Conservation (phyloP, 495 filamentous ascomycete genomes). For the Penicillium odoratum region DNA sequence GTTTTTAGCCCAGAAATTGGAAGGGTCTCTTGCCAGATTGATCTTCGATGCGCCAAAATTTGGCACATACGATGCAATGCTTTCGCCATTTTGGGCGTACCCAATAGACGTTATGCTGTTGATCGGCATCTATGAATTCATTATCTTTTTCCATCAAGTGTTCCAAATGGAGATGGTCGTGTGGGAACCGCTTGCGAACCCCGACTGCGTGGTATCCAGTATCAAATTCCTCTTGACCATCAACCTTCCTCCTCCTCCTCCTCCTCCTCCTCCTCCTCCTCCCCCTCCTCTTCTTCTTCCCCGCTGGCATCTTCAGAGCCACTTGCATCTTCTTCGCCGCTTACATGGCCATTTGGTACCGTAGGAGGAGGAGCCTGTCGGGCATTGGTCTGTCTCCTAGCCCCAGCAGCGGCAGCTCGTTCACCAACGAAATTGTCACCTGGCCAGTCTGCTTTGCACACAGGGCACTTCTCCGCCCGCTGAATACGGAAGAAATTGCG, state of each 20-base stretch:
- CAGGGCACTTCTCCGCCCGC: slow-evolving; percentile 65
- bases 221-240: not conserved
- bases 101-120: no score
- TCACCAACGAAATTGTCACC: slow-evolving; percentile 81
- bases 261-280: no score
- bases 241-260: slow-evolving; percentile 11
- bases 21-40: no score
- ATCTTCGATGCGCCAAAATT: no score
- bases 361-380: not conserved
- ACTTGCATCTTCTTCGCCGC: not conserved
- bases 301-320: not conserved
- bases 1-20: no score
- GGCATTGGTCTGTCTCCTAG: not conserved
- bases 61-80: no score
- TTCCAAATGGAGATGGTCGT: no score
- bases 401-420: slow-evolving; percentile 50
- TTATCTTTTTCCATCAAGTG: no score
- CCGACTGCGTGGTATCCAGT: not conserved
- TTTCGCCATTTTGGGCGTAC: no score
- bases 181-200: not conserved
- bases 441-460: slow-evolving; percentile 70
- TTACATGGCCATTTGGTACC: not conserved
- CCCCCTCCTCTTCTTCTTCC: no score
- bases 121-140: no score
- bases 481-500: slow-evolving; percentile 69